Conservation (phyloP, 2,329 filamentous ascomycete genomes). For the Botrytis fabae region DNA sequence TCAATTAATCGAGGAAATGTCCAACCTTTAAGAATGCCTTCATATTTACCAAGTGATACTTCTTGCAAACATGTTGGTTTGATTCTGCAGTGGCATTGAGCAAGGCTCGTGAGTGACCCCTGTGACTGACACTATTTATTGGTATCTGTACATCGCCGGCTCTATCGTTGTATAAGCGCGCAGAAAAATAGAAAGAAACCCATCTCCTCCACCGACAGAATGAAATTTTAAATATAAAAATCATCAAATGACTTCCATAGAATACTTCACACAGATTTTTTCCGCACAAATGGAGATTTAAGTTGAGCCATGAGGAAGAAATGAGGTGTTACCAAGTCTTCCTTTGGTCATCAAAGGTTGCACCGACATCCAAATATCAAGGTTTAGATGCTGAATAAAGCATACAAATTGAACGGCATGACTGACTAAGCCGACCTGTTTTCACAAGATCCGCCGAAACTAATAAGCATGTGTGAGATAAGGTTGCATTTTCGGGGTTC, state of each 20-base stretch:
- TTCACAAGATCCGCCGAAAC: not conserved
- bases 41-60: not conserved
- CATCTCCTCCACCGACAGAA: not conserved
- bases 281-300: not conserved
- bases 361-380: not conserved
- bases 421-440: not conserved
- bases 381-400: not conserved
- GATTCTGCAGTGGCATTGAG: not conserved
- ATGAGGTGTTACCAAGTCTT: not conserved
- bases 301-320: not conserved
- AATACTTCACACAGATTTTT: not conserved
- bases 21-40: not conserved
- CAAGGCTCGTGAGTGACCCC: constrained; percentile 10
- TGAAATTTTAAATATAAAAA: not conserved
- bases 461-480: constrained; percentile 10
- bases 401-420: not conserved
- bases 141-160: not conserved
- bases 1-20: not conserved
- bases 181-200: not conserved
- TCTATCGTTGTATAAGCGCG: not conserved
- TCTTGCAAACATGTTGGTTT: not conserved
- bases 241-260: constrained; percentile 5
- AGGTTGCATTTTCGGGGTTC: not conserved
- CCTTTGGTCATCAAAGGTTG: constrained; percentile 7
- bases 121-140: constrained; percentile 5